Base-by-base conservation (phyloP, 768 basidiomycete species). In the Pulveroboletus sp. region DNA sequence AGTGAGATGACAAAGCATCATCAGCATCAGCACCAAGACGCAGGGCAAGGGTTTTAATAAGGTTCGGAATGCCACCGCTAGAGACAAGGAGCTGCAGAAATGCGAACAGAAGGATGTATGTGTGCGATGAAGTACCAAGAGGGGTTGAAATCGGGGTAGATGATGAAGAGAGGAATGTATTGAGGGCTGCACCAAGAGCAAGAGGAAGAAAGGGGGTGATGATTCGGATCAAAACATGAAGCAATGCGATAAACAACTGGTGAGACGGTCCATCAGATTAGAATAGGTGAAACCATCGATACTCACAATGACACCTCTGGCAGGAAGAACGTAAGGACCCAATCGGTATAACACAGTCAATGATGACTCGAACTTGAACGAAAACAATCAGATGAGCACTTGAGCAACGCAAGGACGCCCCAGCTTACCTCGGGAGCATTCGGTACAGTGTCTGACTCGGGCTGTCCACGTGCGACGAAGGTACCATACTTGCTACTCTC, bases 21-120 rank as follows among this genome's bases (percentile, higher is more conserved):
- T 94, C 90, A 0, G 88, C 89, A 64, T 83, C 89, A 68, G 92
- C 90, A 79, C 92, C 87, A 38, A 98, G 86, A 1, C 92, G 89
- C 2, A 85, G 79, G 88, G 91, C 94, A 3, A 92, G 73, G 28
- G 77, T 77, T 64, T 83, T 80, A 39, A 80, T 79, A 41, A 91
- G 68, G 31, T 85, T 87, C 21, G 77, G 69, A 21, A 95, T 69
- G 24, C 92, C 92, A 21, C 87, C 88, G 46, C 78, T 79, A 26
- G 88, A 83, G 67, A 89, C 81, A 28, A 93, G 66, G 67, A 89
- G 87, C 18, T 85, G 79, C 46, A 94, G 61, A 21, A 70, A 73
- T 28, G 84, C 80, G 57, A 92, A 95, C 8, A 73, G 69, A 28
- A 84, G 73, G 5, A 95, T 73, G 59, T 81, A 79, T 10, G 76